Percentiles rank a stretch among this genome's conserved stretches.
These are phyloP conservation scores for Crucibulum laeve DNA, from an alignment of 768 basidiomycete genomes.

Conservation along the genomic window DNA sequence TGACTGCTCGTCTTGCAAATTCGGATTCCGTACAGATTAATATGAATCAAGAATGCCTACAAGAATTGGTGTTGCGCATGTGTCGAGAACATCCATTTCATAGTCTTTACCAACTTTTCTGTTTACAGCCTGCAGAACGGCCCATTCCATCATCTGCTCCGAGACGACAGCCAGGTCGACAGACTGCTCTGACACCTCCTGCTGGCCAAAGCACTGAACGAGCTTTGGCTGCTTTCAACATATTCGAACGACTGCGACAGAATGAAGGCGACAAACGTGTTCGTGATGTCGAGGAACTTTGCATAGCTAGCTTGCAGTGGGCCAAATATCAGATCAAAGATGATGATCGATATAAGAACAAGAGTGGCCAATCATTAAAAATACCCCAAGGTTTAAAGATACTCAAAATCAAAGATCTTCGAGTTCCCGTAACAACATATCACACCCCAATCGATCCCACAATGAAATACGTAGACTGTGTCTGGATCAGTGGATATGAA, in stretches of 20 bases:
- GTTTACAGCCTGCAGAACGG: conserved; percentile 41
- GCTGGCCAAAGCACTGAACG: conserved; percentile 61
- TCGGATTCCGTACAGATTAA: conserved; percentile 20
- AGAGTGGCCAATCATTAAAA: conserved; percentile 16
- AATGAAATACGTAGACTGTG: conserved; percentile 60
- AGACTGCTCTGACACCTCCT: conserved; percentile 24
- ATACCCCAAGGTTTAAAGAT: conserved; percentile 47
- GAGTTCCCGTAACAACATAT: conserved; percentile 82
- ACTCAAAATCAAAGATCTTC: conserved; percentile 43
- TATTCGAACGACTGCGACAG: conserved; percentile 49
- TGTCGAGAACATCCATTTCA: conserved; percentile 93
- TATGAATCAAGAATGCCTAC: conserved; percentile 55
- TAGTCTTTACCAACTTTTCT: conserved; percentile 84
- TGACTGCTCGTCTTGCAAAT: conserved; percentile 81
- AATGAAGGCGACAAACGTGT: conserved; percentile 35
- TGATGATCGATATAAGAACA: conserved; percentile 12
- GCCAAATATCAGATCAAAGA: conserved; percentile 55
- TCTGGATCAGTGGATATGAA: conserved; percentile 67
- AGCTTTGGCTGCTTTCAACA: conserved; percentile 55
- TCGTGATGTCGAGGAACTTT: conserved; percentile 52
- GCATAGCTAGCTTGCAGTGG: conserved; percentile 69
- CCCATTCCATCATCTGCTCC: conserved; percentile 8
- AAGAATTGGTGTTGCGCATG: conserved; percentile 66
- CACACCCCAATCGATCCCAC: conserved; percentile 67
- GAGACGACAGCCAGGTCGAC: conserved; percentile 45